Conservation (phyloP, 495 filamentous ascomycete genomes). For the Pseudoneurospora amorphoporcata region DNA sequence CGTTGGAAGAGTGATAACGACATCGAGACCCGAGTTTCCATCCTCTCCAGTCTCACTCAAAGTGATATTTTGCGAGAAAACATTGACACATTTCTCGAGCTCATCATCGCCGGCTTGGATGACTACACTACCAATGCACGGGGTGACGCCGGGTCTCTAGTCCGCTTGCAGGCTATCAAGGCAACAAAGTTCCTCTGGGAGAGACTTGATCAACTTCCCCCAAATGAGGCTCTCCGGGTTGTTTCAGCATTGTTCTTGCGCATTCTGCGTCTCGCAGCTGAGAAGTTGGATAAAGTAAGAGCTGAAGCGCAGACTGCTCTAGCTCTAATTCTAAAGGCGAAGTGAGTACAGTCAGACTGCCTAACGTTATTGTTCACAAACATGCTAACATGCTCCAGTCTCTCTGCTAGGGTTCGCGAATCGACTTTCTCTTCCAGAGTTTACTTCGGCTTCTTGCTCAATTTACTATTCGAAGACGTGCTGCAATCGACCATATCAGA, state of each 20-base stretch:
- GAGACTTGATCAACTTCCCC: slow-evolving; percentile 6
- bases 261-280: slow-evolving; percentile 62
- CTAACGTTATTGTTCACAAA: neutral
- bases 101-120: slow-evolving; percentile 50
- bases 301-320: slow-evolving; percentile 48
- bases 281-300: slow-evolving; percentile 84
- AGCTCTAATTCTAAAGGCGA: slow-evolving; percentile 22
- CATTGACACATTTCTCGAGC: slow-evolving; percentile 22
- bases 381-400: slow-evolving; percentile 12
- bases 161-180: slow-evolving; percentile 66
- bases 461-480: slow-evolving; percentile 22
- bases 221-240: neutral
- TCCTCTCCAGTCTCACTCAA: slow-evolving; percentile 48
- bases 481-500: slow-evolving; percentile 15
- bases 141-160: slow-evolving; percentile 80
- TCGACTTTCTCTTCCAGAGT: slow-evolving; percentile 37
- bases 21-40: slow-evolving; percentile 50
- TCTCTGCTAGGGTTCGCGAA: slow-evolving; percentile 15
- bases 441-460: slow-evolving; percentile 43
- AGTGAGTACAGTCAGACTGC: slow-evolving; percentile 14
- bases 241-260: slow-evolving; percentile 27
- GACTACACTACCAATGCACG: slow-evolving; percentile 82
- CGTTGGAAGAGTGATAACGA: slow-evolving; percentile 34
- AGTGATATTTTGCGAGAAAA: slow-evolving; percentile 30
- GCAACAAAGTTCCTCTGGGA: slow-evolving; percentile 41